Evolutionary conservation across 2,329 filamentous ascomycete genomes (phyloP).

Genomic region (Talaromyces piceae): DNA sequence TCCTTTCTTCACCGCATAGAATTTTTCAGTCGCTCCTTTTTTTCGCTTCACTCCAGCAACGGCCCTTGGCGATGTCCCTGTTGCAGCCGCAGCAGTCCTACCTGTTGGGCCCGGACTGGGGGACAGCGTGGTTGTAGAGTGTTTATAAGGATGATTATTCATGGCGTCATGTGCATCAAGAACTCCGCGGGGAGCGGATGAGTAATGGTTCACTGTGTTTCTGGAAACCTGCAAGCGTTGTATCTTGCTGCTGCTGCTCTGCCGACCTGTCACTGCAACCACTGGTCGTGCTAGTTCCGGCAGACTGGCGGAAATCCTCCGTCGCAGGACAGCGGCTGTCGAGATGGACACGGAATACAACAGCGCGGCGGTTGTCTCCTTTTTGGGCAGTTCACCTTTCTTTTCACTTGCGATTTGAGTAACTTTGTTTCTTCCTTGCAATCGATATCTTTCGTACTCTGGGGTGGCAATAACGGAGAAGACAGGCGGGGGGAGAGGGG

Average conservation of each 20-base stretch:
- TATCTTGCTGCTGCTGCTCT: not conserved
- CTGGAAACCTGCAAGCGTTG: not conserved
- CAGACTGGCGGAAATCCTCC: not conserved
- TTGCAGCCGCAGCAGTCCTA: conserved; percentile 18
- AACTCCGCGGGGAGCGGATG: too few relatives aligned
- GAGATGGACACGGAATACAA: not conserved
- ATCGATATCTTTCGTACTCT: too few relatives aligned
- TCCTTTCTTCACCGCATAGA: conserved; percentile 57
- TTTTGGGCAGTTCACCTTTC: too few relatives aligned
- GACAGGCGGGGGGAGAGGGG: not conserved
- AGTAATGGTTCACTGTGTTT: not conserved
- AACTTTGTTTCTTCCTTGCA: too few relatives aligned
- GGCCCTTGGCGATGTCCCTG: conserved; percentile 21
- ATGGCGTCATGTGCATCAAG: not conserved
- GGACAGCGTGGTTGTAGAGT: conserved; percentile 25
- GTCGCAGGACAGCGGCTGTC: not conserved
- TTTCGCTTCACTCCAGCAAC: conserved; percentile 50
- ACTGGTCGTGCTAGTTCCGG: not conserved
- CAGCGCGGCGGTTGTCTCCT: not conserved
- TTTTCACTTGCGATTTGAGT: too few relatives aligned
- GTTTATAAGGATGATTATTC: conserved; percentile 17
- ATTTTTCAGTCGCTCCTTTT: conserved; percentile 45
- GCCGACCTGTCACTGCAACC: not conserved
- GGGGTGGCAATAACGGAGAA: not conserved
- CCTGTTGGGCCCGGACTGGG: conserved; percentile 25